A percentile compares a stretch with the other conserved stretches of the same genome.
Evolutionary conservation across 202 grass and related monocot genomes (phyloP).

Genomic region (Carex arenaria): DNA sequence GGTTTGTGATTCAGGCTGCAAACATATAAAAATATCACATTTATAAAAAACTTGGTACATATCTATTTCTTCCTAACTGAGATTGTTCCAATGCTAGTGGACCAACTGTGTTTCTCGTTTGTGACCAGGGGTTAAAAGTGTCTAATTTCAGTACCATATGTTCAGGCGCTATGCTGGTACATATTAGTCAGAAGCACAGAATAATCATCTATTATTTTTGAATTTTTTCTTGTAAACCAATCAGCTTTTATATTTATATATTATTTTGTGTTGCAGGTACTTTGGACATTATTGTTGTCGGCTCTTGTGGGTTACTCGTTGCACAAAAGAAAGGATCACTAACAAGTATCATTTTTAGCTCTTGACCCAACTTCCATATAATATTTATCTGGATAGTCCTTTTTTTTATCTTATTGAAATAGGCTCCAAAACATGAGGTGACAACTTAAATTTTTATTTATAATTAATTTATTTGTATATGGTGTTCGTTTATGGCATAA

Average conservation of each 20-base stretch:
- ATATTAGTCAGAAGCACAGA: not conserved
- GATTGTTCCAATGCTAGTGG: not conserved
- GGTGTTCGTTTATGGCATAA: not conserved
- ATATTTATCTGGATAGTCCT: not conserved
- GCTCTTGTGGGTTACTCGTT: conserved; percentile 96
- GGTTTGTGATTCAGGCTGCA: too few relatives aligned
- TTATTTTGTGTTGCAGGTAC: conserved; percentile 49
- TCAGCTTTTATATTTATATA: not conserved
- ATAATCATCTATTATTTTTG: not conserved
- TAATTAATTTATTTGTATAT: not conserved
- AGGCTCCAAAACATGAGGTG: conserved; percentile 7
- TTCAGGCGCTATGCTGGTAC: not conserved
- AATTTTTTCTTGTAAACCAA: not conserved
- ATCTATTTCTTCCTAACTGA: not conserved
- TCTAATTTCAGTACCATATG: not conserved
- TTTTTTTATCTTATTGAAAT: not conserved
- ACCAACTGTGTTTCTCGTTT: not conserved
- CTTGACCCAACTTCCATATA: not conserved
- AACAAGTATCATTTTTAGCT: conserved; percentile 16
- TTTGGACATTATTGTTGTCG: conserved; percentile 90
- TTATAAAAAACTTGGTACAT: not conserved
- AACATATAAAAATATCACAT: too few relatives aligned
- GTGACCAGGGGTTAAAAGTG: not conserved
- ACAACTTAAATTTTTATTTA: not conserved
- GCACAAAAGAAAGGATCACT: conserved; percentile 67